Evolutionary conservation across 345 rosid genomes (phyloP).

Genomic region (Citrus australasica): DNA sequence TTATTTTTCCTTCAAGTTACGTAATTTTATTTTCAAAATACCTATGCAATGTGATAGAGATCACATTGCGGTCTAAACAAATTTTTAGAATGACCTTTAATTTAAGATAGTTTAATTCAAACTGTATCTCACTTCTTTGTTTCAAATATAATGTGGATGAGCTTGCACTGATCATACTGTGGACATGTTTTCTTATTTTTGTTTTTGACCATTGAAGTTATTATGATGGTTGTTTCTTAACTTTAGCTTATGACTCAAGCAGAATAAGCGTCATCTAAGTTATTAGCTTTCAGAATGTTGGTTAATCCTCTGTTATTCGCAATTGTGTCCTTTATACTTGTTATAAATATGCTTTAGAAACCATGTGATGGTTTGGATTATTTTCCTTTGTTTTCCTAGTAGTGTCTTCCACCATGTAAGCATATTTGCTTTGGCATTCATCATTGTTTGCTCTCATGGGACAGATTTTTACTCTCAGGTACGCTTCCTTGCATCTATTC

Average conservation of each 20-base stretch:
- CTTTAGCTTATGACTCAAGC: conserved; percentile 4
- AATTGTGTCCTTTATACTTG: not conserved
- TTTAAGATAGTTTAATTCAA: not conserved
- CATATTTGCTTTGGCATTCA: conserved; percentile 4
- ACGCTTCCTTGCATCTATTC: conserved; percentile 79
- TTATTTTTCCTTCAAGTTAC: not conserved
- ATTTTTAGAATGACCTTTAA: not conserved
- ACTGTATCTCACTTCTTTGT: not conserved
- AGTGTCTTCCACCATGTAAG: not conserved
- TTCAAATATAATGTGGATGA: not conserved
- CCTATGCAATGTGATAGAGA: not conserved
- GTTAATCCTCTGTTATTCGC: not conserved
- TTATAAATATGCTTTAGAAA: not conserved
- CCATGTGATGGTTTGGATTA: not conserved
- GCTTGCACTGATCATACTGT: not conserved
- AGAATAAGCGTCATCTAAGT: not conserved
- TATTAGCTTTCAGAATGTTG: not conserved
- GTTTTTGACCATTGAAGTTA: not conserved
- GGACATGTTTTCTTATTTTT: not conserved
- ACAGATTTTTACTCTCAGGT: conserved; percentile 43
- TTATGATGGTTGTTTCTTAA: not conserved
- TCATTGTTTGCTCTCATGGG: conserved; percentile 16
- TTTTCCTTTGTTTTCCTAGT: not conserved
- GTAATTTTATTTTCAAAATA: not conserved
- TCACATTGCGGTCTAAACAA: conserved; percentile 6